Evolutionary conservation across 1,284 basidiomycete species (phyloP), one percentile per base, ranked within the genome.

Genomic region (Ceratobasidium sp.): DNA sequence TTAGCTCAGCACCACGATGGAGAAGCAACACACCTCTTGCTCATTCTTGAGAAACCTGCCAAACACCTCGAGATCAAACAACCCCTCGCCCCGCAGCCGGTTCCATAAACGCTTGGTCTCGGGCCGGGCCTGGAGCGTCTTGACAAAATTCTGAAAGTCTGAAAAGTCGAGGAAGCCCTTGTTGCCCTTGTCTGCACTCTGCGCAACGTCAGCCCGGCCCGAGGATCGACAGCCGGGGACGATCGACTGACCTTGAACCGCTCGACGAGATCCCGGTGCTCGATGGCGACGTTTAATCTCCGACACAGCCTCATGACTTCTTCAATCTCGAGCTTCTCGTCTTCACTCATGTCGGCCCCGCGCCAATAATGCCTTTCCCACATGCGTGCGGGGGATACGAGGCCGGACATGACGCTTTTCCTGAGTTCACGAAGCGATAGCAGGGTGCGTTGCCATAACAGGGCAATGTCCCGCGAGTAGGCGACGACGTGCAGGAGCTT

Each of bases 401-500:
- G 79, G 0, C 87, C 88, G 22, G 81, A 84, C 88, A 90, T 90
- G 45, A 91, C 82, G 70, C 86, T 84, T 75, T 86, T 81, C 12
- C 91, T 82, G 54, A 91, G 83, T 1, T 84, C 81, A 70, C 87
- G 82, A 45, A 91, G 78, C 62, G 83, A 82, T 31, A 83, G 82
- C 22, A 92, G 77, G 0, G 87, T 88, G 62, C 80, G 80, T 72
- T 88, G 83, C 88, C 89, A 91, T 77, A 89, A 82, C 3, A 82
- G 79, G 75, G 92, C 90, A 0, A 88, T 83, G 27, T 92, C 87
- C 56, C 81, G 79, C 0, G 89, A 88, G 0, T 88, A 82, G 0
- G 94, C 92, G 70, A 98, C 86, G 69, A 98, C 84, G 76, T 98
- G 94, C 13, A 97, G 84, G 0, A 93, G 91, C 81, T 98, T 98